Conservation (phyloP, 192 early-diverging fungal genomes). For the Coemansia sp. region DNA sequence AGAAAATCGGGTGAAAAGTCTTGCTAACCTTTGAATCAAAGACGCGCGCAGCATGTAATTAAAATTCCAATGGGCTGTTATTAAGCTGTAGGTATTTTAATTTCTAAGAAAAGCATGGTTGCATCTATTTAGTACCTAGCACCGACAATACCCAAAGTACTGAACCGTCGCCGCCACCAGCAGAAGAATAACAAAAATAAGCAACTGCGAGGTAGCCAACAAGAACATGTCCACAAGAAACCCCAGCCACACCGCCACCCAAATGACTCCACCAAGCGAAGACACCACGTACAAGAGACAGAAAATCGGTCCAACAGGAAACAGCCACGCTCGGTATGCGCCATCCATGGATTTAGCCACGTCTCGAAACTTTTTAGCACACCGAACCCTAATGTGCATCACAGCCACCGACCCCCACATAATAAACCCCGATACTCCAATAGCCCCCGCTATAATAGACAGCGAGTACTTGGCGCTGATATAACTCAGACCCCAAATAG, state of each 20-base stretch:
- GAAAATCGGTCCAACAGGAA: constrained; percentile 16
- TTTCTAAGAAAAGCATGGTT: background rate
- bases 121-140: background rate
- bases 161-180: constrained; percentile 10
- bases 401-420: constrained; percentile 21
- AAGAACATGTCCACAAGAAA: constrained; percentile 21
- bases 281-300: constrained; percentile 7
- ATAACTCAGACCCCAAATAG: constrained; percentile 14
- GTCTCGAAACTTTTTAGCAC: constrained; percentile 12
- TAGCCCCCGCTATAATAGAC: constrained; percentile 12
- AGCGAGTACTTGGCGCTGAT: constrained; percentile 6
- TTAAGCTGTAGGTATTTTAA: background rate
- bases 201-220: constrained; percentile 11
- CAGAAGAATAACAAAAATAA: constrained; percentile 12
- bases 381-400: constrained; percentile 28
- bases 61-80: no score
- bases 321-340: constrained; percentile 8
- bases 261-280: constrained; percentile 6
- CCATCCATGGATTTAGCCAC: background rate
- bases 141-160: constrained; percentile 20
- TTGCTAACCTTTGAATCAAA: no score
- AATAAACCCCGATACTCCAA: constrained; percentile 17
- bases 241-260: constrained; percentile 5
- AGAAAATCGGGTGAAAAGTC: no score
- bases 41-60: no score